Conservation (phyloP, 1,139 yeast species). For the Hemisphaericaspora subhashii region DNA sequence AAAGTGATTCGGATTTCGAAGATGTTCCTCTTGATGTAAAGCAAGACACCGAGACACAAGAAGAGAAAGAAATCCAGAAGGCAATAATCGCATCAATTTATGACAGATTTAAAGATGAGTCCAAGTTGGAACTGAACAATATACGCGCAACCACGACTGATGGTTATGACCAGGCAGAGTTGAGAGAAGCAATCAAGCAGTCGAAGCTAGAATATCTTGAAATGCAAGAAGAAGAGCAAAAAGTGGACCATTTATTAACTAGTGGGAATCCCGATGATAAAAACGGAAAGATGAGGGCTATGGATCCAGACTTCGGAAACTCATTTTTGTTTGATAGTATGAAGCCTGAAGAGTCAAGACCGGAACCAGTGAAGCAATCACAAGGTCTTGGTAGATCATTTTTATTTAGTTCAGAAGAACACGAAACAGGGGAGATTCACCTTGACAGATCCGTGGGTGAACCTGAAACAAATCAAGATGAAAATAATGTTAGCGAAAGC, state of each 20-base stretch:
- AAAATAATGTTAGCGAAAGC: constrained; percentile 7
- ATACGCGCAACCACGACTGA: constrained; percentile 5
- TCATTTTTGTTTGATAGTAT: constrained; percentile 15
- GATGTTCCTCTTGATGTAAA: constrained; percentile 48
- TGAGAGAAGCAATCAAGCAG: constrained; percentile 46
- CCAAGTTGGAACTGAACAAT: background rate
- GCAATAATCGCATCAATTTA: constrained; percentile 42
- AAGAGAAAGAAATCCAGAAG: constrained; percentile 30
- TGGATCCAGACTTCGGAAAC: constrained; percentile 11
- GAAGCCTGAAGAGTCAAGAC: background rate
- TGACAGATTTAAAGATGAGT: constrained; percentile 24
- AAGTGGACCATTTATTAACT: constrained; percentile 4
- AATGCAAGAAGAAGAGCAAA: constrained; percentile 21
- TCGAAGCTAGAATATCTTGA: constrained; percentile 39
- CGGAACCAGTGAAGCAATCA: background rate
- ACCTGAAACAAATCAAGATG: background rate
- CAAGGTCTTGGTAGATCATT: constrained; percentile 11
- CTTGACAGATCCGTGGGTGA: background rate
- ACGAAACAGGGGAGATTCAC: constrained; percentile 9
- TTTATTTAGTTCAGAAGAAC: constrained; percentile 10
- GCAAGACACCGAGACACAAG: constrained; percentile 23
- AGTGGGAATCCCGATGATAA: background rate
- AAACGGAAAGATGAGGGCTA: background rate
- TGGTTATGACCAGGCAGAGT: constrained; percentile 32
- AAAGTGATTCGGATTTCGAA: constrained; percentile 60